Evolutionary conservation across 1,284 basidiomycete genomes (phyloP), one percentile per base, ranked within the genome.

Genomic region (Trichosporon sp.): DNA sequence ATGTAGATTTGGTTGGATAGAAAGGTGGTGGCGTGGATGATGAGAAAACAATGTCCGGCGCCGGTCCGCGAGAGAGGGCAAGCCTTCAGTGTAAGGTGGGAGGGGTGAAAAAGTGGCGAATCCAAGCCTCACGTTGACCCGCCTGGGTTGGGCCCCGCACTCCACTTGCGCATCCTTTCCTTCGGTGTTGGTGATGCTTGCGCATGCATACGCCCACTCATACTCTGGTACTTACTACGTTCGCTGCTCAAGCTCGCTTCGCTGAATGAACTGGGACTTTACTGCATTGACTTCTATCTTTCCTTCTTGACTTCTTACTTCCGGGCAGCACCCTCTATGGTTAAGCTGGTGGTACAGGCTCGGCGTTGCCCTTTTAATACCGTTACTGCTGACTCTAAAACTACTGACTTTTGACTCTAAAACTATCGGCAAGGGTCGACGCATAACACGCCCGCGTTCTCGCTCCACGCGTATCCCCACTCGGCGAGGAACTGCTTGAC

Each of bases 381-480:
- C 16, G 26, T 46, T 5, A 46, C 43, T 46, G 16, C 43, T 46
- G 43, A 46, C 43, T 46, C 43, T 46, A 46, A 26, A 26, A 46
- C 43, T 46, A n/a, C 43, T 46, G 43, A 46, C 14, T 46, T 19
- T 26, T 26, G 26, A 48, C 46, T 48, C 46, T 48, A 48, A 26
- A 26, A 48, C 46, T 54, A 74, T 38, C 81, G 73, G 73, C 79
- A 81, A 21, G 80, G 76, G 74, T 98, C 95, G 66, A 96, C 90
- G 79, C 92, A 95, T 65, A 98, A 88, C 68, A 95, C 89, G 1
- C 95, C 95, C 76, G 93, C 93, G 12, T 90, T 88, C 82, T 98
- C 95, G 83, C 89, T 92, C 92, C 94, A 96, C n/a, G 96, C 92
- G 84, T 96, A 96, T 66, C 92, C 92, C 92, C 94, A 98, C 68